phyloP scores from a whole-genome alignment of 2,329 filamentous ascomycete species.

The Exophiala spinifera region DNA sequence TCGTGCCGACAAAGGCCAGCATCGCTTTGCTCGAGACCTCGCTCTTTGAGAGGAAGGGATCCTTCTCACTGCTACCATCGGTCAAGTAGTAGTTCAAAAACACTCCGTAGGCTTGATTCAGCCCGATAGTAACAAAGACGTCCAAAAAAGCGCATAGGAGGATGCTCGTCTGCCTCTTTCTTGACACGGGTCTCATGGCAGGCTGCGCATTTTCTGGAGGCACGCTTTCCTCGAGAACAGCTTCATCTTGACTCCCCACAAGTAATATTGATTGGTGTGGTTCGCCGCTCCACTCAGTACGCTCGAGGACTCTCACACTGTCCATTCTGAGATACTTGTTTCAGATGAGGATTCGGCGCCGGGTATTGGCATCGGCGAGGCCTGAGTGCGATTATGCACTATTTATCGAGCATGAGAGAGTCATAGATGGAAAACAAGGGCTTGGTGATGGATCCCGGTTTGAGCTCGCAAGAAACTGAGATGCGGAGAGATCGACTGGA shows the following conservation, averaged over 20 bases:
- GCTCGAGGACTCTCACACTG: background rate
- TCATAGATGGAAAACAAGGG: no score
- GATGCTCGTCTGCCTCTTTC: constrained; percentile 43
- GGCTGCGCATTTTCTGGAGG: constrained; percentile 23
- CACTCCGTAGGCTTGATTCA: constrained; percentile 51
- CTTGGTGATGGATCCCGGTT: no score
- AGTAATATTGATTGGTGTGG: constrained; percentile 11
- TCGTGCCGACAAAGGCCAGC: constrained; percentile 49
- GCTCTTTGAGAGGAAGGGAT: constrained; percentile 39
- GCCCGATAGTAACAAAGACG: constrained; percentile 48
- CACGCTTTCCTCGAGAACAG: constrained; percentile 11
- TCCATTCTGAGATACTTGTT: background rate
- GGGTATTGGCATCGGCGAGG: no score
- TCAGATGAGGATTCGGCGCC: no score
- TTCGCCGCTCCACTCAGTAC: background rate
- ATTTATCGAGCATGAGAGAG: no score
- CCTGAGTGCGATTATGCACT: no score
- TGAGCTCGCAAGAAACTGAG: no score
- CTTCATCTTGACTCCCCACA: constrained; percentile 12
- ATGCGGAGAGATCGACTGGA: background rate
- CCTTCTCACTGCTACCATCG: constrained; percentile 32
- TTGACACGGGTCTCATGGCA: constrained; percentile 37
- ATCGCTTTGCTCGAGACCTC: constrained; percentile 41
- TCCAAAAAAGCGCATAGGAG: constrained; percentile 45
- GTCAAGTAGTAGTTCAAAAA: constrained; percentile 50